Evolutionary conservation across 352 stramenopile genomes (phyloP).

Genomic region (Phytopythium kandeliae): DNA sequence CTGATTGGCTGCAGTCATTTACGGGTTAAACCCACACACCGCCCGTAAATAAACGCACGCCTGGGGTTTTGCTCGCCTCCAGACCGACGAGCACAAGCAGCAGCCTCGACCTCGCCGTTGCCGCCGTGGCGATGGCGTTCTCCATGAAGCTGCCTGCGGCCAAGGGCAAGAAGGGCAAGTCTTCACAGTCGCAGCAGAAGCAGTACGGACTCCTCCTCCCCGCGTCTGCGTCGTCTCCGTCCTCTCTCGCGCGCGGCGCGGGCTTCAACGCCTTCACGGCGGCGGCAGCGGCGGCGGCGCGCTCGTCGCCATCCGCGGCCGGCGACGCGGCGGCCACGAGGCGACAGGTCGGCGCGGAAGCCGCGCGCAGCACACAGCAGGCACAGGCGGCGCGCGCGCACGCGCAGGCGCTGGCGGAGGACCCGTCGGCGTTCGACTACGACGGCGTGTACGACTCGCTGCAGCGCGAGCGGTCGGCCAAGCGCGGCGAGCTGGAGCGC

Average conservation of each 20-base stretch:
- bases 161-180: slow-evolving; percentile 35
- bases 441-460: slow-evolving; percentile 89
- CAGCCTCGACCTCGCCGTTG: too few relatives aligned
- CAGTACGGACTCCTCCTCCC: slow-evolving; percentile 46
- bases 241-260: neutral
- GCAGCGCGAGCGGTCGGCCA: slow-evolving; percentile 31
- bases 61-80: too few relatives aligned
- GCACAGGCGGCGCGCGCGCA: slow-evolving; percentile 42
- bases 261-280: neutral
- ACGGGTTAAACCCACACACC: too few relatives aligned
- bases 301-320: neutral
- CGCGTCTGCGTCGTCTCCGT: neutral
- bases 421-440: slow-evolving; percentile 89
- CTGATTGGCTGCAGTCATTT: too few relatives aligned
- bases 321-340: slow-evolving; percentile 5
- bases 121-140: slow-evolving; percentile 55
- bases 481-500: slow-evolving; percentile 33
- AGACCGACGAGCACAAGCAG: too few relatives aligned
- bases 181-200: too few relatives aligned
- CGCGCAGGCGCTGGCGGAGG: slow-evolving; percentile 56
- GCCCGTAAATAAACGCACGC: too few relatives aligned
- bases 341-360: slow-evolving; percentile 36
- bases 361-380: slow-evolving; percentile 44
- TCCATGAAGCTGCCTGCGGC: slow-evolving; percentile 48
- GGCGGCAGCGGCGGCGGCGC: neutral